phyloP scores from a whole-genome alignment of 2,329 filamentous ascomycete genomes.

The Sporothrix sp. region DNA sequence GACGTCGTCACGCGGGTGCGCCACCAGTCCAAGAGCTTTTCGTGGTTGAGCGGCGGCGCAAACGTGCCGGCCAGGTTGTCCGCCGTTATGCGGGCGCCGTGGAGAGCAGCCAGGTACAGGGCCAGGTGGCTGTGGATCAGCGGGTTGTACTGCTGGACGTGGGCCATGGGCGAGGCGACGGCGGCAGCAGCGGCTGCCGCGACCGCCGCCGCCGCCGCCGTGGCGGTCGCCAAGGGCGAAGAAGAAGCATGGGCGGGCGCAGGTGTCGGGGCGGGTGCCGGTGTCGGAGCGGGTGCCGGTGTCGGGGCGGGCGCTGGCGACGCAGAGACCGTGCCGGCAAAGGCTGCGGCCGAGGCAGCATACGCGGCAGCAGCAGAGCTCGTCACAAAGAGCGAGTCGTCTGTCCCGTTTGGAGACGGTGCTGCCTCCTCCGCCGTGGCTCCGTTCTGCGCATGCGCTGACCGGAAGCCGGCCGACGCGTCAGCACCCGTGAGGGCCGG shows the following conservation, averaged over 20 bases:
- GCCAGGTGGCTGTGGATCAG: constrained; percentile 41
- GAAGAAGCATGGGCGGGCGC: too few relatives aligned
- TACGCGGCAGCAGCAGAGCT: neutral
- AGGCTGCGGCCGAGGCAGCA: constrained; percentile 2
- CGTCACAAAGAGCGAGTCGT: neutral
- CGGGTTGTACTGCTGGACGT: constrained; percentile 30
- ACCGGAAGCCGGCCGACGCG: neutral
- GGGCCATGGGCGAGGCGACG: neutral
- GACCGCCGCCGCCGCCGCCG: neutral
- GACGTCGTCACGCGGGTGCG: constrained; percentile 41
- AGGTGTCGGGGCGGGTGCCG: neutral
- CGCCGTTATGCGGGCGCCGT: constrained; percentile 48
- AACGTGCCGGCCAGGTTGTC: constrained; percentile 50
- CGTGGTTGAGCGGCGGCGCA: constrained; percentile 46
- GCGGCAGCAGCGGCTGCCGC: neutral
- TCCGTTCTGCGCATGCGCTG: neutral
- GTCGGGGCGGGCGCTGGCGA: neutral
- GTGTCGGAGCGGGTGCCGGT: neutral
- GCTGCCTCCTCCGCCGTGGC: neutral
- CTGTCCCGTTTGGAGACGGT: neutral
- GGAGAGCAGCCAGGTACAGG: constrained; percentile 47
- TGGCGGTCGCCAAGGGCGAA: too few relatives aligned
- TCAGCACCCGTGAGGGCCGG: constrained; percentile 7
- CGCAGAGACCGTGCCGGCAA: neutral
- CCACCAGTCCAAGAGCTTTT: constrained; percentile 50